Evolutionary conservation across 345 rosid genomes (phyloP), one percentile per base, ranked within the genome.

Genomic region (Streptanthus diversifolius): DNA sequence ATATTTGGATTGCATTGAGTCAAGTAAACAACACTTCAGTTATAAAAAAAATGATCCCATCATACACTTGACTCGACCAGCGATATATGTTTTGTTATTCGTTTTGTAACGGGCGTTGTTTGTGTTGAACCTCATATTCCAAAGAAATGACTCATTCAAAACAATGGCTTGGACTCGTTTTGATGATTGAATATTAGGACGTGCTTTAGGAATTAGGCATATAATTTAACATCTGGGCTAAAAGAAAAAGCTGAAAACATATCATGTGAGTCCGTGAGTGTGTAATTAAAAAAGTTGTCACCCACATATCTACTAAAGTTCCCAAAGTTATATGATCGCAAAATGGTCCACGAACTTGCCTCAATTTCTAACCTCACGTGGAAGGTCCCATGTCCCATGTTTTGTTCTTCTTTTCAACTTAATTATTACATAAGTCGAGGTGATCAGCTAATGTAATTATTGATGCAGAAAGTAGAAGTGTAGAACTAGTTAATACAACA

Each of bases 201-300:
- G 67, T 66, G 29, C 45, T 58, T 69, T 55, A 84, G 21, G 39
- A 72, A 40, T 14, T 51, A 39, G 90, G 51, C 72, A 18, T 29
- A 17, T 39, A 30, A 40, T n/a, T 59, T 37, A 37, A 22, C 30
- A 43, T 43, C 2, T 14, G 13, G 24, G 3, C 15, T 67, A 11
- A 74, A 49, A 67, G 41, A 7, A 29, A 51, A 51, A 48, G 58
- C 57, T 37, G 8, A 60, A 68, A 69, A 75, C 79, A 76, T 55
- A 54, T 25, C 79, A 76, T 76, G 79, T 74, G 73, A 63, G 45
- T 63, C 19, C 27, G 8, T 73, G 77, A 65, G 37, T 56, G 51
- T 56, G 19, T 66, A 13, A 37, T 30, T 18, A 65, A 12, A 61
- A 29, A 27, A 68, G 19, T 63, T 75, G 74, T 60, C 48, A 75